A percentile compares a stretch with the other conserved stretches of the same genome.
phyloP scores from a whole-genome alignment of 805 yeast species.

The Candida nanaspora region DNA sequence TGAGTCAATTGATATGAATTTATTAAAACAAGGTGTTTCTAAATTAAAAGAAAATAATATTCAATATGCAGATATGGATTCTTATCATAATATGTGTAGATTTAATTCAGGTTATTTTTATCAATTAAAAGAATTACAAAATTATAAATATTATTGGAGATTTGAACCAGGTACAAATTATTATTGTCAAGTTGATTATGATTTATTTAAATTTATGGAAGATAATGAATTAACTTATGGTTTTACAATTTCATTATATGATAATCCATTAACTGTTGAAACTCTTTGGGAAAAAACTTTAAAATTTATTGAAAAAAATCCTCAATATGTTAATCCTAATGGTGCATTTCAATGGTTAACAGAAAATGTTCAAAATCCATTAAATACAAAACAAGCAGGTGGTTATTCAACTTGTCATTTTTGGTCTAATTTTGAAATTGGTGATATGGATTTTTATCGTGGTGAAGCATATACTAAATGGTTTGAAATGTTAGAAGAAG shows the following conservation, averaged over 20 bases:
- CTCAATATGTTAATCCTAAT: slow-evolving; percentile 50
- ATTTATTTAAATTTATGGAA: slow-evolving; percentile 73
- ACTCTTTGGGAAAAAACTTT: slow-evolving; percentile 72
- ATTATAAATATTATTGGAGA: slow-evolving; percentile 88
- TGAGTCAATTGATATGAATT: slow-evolving; percentile 37
- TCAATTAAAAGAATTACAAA: slow-evolving; percentile 56
- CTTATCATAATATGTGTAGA: slow-evolving; percentile 89
- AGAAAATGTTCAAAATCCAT: slow-evolving; percentile 57
- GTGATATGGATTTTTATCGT: slow-evolving; percentile 66
- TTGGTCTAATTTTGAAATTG: slow-evolving; percentile 86
- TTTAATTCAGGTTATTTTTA: slow-evolving; percentile 81
- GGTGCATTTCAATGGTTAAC: slow-evolving; percentile 67
- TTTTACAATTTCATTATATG: slow-evolving; percentile 68
- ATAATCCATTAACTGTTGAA: slow-evolving; percentile 56
- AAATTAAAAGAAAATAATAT: slow-evolving; percentile 35
- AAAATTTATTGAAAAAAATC: slow-evolving; percentile 53
- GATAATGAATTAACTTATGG: slow-evolving; percentile 69
- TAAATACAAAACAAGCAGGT: slow-evolving; percentile 31
- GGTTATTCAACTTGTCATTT: slow-evolving; percentile 81
- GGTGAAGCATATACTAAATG: slow-evolving; percentile 59
- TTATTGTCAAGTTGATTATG: slow-evolving; percentile 73
- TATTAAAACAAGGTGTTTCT: slow-evolving; percentile 11
- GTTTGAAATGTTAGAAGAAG: slow-evolving; percentile 58
- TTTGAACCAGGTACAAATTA: slow-evolving; percentile 79
- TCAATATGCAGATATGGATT: slow-evolving; percentile 67